Percentiles rank a stretch among this genome's conserved stretches.
Evolutionary conservation across 2,329 filamentous ascomycete species (phyloP).

Genomic region (Diaporthe humulicola): DNA sequence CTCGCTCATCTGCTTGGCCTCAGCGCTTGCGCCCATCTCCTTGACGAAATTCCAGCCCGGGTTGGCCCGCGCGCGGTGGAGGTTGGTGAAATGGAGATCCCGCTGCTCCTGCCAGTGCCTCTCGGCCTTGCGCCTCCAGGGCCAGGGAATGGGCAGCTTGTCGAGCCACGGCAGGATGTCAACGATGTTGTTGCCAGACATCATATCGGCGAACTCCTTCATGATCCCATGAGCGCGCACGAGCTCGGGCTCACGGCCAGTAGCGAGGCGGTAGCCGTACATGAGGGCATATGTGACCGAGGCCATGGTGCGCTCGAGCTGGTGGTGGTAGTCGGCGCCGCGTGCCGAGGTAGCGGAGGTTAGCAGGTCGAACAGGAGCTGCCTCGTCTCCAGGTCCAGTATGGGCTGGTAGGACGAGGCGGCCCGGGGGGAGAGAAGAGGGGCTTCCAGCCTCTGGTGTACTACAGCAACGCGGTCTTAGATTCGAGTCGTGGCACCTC

Average conservation of each 20-base stretch:
- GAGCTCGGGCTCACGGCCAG: slow-evolving; percentile 26
- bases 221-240: slow-evolving; percentile 27
- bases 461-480: slow-evolving; percentile 24
- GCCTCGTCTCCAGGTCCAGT: slow-evolving; percentile 32
- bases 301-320: slow-evolving; percentile 28
- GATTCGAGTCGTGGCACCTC: slow-evolving; percentile 6
- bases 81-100: slow-evolving; percentile 31
- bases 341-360: neutral
- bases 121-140: slow-evolving; percentile 25
- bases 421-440: slow-evolving; percentile 20
- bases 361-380: slow-evolving; percentile 26
- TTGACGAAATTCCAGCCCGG: slow-evolving; percentile 35
- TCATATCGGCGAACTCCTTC: slow-evolving; percentile 34
- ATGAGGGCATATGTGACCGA: slow-evolving; percentile 16
- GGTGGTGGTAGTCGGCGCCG: slow-evolving; percentile 16
- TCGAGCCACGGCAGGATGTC: slow-evolving; percentile 25
- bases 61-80: neutral
- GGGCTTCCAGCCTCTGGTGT: slow-evolving; percentile 33
- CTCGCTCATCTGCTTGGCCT: slow-evolving; percentile 24
- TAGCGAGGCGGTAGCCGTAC: slow-evolving; percentile 34
- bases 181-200: slow-evolving; percentile 29
- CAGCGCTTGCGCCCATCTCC: slow-evolving; percentile 29
- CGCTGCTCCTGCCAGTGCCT: slow-evolving; percentile 28
- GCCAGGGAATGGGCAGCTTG: slow-evolving; percentile 19
- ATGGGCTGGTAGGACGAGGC: slow-evolving; percentile 21